Evolutionary conservation across 2,329 filamentous ascomycete genomes (phyloP).

Genomic region (Pseudogymnoascus sp.): DNA sequence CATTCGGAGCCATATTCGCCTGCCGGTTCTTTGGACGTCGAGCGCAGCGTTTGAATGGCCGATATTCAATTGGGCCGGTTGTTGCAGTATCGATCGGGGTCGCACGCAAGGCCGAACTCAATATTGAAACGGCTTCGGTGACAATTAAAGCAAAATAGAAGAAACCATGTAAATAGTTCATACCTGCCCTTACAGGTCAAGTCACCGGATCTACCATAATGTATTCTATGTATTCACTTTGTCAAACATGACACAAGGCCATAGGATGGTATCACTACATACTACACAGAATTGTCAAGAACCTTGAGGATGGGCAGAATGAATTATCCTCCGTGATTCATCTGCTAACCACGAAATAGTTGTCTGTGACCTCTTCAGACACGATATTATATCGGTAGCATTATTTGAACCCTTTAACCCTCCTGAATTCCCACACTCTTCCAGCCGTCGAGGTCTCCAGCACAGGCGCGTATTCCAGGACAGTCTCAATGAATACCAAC

Average conservation of each 20-base stretch:
- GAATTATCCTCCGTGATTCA: neutral
- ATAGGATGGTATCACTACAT: neutral
- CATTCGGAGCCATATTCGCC: neutral
- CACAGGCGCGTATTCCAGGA: conserved; percentile 39
- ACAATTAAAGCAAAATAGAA: no score
- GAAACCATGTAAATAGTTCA: no score
- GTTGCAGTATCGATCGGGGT: neutral
- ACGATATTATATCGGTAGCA: neutral
- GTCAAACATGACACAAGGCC: neutral
- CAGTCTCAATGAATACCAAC: conserved; percentile 39
- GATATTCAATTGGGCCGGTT: neutral
- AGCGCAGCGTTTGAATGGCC: neutral
- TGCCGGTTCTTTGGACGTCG: neutral
- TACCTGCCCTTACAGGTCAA: no score
- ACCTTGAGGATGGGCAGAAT: neutral
- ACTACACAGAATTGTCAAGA: no score
- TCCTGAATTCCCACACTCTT: conserved; percentile 29
- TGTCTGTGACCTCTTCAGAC: neutral
- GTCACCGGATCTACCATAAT: no score
- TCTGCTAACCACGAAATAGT: neutral
- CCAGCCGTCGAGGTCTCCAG: conserved; percentile 26
- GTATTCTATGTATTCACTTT: no score
- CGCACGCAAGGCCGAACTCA: no score
- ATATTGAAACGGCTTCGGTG: no score
- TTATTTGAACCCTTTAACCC: conserved; percentile 17